Base-by-base conservation (phyloP, 1,139 yeast species). In the Kodamaea derodonti region DNA sequence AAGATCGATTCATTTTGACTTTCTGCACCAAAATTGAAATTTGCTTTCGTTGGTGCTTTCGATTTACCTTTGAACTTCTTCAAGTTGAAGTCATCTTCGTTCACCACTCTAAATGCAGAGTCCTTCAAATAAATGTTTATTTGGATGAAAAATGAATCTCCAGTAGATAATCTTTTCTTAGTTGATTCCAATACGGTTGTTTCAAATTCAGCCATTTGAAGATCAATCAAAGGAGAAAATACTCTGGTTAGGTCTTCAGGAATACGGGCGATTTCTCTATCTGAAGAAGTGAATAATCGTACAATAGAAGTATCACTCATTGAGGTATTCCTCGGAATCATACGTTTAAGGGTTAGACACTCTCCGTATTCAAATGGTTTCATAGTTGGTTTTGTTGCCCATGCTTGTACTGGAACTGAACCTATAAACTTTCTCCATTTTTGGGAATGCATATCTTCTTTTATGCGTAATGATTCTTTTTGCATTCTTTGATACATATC, bases 331-430 rank as follows among this genome's bases (percentile, higher is more conserved):
- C 58, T 62, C 0, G 75, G 67, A 14, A 42, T 56, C 27, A 54
- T 46, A 31, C 61, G 50, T 34, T 46, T 61, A 10, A 83, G 51
- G 4, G 60, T 53, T 30, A 81, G 52, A 17, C 49, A 56, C 25
- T 83, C 75, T 13, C 75, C 73, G 51, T 72, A 76, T 34, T 66
- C 52, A 5, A 81, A 58, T 0, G 80, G 72, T 30, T 62, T 64
- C 27, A 69, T 48, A 0, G 85, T 82, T 0, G 94, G 86, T 32
- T 95, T 62, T 0, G 95, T 86, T 8, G 95, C 88, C 85, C 90
- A 83, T 2, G 87, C 90, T 35, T 78, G 80, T 0, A 84, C 77
- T 41, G 80, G 81, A 18, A 86, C 48, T 1, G 87, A 70, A 0
- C 97, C 97, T 16, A 87, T 65, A 48, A 69, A 82, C 27, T 59